Evolutionary conservation across 2,329 filamentous ascomycete species (phyloP), one percentile per base, ranked within the genome.

Genomic region (Neoascochyta sp.): DNA sequence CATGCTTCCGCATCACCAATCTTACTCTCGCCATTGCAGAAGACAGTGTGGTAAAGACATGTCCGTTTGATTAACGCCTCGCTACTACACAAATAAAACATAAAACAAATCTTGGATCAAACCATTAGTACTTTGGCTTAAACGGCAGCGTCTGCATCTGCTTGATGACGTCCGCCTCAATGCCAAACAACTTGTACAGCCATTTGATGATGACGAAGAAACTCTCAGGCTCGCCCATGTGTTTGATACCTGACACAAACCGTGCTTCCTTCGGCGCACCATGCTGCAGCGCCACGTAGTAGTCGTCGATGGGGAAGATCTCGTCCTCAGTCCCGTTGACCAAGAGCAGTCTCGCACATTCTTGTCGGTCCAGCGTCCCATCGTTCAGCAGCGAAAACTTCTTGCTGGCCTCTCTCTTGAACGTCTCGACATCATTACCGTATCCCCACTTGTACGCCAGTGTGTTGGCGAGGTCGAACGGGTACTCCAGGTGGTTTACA

Each of bases 241-340:
- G 70, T 52, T 70, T 71, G 8, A 49, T 52, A 0, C 56, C 60
- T 3, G 51, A 32, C 0, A 73, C 63, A 34, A 73, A 70, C 14
- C 62, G 60, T 21, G 63, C 73, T 46, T 74, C 67, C 57, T 79
- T 79, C 2, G 72, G 67, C 12, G 60, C 49, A 0, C 74, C 75
- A 50, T 73, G 68, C 45, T 69, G 62, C 25, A 78, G 45, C 15
- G 71, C 71, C 22, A 78, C 52, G 42, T 74, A 73, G 33, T 75
- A 73, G 44, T 79, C 76, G 44, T 79, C 76, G 24, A 79, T 74
- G 0, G 76, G 76, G 54, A 80, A 79, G 26, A 80, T 77, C 60
- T 77, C 75, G 47, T 79, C 76, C 16, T 73, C 66, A 2, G 69
- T 72, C 0, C 76, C 71, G 43, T 80, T 79, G 7, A 79, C 74